Percentiles rank a stretch among this genome's conserved stretches.
Evolutionary conservation across 768 basidiomycete species (phyloP).

Genomic region (Hygrocybe coccinea): DNA sequence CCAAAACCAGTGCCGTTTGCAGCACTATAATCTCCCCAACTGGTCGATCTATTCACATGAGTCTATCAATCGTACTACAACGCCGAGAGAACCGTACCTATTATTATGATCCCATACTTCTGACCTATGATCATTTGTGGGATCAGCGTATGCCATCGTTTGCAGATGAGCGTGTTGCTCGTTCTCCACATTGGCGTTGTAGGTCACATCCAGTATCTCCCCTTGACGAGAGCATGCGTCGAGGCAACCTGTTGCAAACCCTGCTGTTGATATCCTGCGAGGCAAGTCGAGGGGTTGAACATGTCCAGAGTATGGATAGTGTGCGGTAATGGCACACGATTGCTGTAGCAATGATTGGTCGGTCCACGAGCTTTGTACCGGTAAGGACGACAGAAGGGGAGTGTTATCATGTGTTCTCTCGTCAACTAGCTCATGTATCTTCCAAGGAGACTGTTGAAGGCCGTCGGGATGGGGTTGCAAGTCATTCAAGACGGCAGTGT

Average conservation of each 20-base stretch:
- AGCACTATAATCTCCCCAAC: not conserved
- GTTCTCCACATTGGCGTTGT: not conserved
- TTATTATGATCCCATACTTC: not conserved
- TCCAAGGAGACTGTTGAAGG: not conserved
- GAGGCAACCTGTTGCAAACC: not conserved
- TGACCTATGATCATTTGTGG: no score
- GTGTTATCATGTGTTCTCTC: not conserved
- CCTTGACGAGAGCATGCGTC: not conserved
- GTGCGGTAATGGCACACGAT: not conserved
- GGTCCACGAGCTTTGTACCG: not conserved
- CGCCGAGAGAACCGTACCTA: not conserved
- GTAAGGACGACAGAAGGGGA: not conserved
- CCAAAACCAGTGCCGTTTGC: not conserved
- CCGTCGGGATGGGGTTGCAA: conserved; percentile 10
- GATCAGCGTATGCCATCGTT: no score
- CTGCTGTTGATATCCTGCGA: not conserved
- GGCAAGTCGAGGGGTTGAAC: not conserved
- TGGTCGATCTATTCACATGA: not conserved
- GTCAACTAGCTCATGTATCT: not conserved
- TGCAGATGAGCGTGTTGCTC: not conserved
- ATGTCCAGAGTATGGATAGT: not conserved
- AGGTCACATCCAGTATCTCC: not conserved
- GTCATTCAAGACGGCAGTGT: conserved; percentile 13
- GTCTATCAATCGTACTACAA: not conserved
- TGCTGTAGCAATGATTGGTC: not conserved